These are phyloP conservation scores for Oehlia diaphana DNA, from an alignment of 192 early-diverging fungal genomes.

Conservation along the genomic window DNA sequence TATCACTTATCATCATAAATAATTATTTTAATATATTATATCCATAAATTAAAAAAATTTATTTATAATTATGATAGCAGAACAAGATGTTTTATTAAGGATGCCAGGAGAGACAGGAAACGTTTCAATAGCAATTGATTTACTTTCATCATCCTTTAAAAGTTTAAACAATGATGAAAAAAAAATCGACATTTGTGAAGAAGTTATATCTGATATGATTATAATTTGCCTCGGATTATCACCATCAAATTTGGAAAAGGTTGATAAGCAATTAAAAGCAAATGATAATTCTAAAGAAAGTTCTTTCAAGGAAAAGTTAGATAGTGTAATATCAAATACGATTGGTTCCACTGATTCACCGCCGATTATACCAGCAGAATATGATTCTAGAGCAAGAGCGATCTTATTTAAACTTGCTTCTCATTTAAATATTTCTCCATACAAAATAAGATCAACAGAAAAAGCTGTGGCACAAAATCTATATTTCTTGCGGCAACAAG, in stretches of 20 bases:
- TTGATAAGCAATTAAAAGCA: neutral
- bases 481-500: conserved; percentile 48
- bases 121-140: neutral
- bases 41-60: neutral
- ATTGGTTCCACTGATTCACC: neutral
- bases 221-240: conserved; percentile 19
- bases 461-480: conserved; percentile 53
- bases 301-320: conserved; percentile 12
- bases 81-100: conserved; percentile 1
- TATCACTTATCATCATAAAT: neutral
- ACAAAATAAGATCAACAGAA: conserved; percentile 41
- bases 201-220: conserved; percentile 22
- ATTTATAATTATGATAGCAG: neutral
- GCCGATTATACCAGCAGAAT: conserved; percentile 38
- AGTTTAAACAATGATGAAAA: neutral
- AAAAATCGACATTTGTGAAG: conserved; percentile 11
- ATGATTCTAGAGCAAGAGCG: conserved; percentile 53
- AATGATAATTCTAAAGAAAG: neutral
- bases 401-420: conserved; percentile 45
- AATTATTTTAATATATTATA: neutral
- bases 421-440: conserved; percentile 32
- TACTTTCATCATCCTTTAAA: neutral
- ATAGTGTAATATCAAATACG: neutral
- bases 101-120: conserved; percentile 3
- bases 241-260: neutral